A percentile compares a stretch with the other conserved stretches of the same genome.
These are phyloP conservation scores for Globisporangium megalacanthum DNA, from an alignment of 352 stramenopile genomes.

Conservation along the genomic window DNA sequence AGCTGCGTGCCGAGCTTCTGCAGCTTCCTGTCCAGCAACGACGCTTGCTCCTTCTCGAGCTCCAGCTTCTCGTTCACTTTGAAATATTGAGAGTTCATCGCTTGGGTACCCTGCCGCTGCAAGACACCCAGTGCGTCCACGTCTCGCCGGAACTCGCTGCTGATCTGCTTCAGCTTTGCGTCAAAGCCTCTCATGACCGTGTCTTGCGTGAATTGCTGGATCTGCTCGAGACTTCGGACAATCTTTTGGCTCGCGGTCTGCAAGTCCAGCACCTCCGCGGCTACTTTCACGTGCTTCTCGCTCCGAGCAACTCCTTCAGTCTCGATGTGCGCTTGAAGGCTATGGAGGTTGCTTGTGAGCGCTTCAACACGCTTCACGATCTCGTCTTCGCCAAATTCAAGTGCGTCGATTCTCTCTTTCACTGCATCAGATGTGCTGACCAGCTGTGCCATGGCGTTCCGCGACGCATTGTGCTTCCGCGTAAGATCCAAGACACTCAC, in stretches of 20 bases:
- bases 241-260: constrained; percentile 24
- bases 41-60: constrained; percentile 29
- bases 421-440: constrained; percentile 22
- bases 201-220: constrained; percentile 39
- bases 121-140: constrained; percentile 16
- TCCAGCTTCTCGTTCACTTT: constrained; percentile 27
- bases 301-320: constrained; percentile 17
- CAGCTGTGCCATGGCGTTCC: constrained; percentile 38
- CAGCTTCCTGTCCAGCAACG: constrained; percentile 29
- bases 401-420: constrained; percentile 17
- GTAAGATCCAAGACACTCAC: constrained; percentile 42
- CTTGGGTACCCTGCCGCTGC: constrained; percentile 21
- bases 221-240: constrained; percentile 24
- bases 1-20: constrained; percentile 22
- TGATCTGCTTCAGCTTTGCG: constrained; percentile 23
- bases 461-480: constrained; percentile 37
- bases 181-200: constrained; percentile 34
- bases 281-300: constrained; percentile 13
- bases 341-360: constrained; percentile 16
- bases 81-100: constrained; percentile 23
- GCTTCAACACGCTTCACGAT: constrained; percentile 16
- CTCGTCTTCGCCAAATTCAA: constrained; percentile 17
- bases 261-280: constrained; percentile 21
- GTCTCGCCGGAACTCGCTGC: constrained; percentile 18
- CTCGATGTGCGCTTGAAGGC: constrained; percentile 17